A percentile compares a stretch with the other conserved stretches of the same genome.
Conservation (phyloP, 139 green algal genomes). For the Tetradesmus lagerheimii region DNA sequence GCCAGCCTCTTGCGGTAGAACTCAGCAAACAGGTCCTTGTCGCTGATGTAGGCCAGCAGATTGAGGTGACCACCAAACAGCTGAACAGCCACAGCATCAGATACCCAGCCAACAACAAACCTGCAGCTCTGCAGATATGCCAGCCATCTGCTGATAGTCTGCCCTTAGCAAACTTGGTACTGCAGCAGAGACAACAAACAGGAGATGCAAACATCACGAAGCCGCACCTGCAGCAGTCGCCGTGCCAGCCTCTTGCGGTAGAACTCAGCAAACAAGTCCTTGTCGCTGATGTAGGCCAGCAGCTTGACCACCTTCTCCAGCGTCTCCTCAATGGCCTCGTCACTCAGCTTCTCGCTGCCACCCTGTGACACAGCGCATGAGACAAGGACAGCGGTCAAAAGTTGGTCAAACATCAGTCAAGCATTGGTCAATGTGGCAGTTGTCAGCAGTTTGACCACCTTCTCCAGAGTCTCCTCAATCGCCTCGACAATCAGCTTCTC, state of each 20-base stretch:
- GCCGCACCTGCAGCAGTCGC: conserved; percentile 70
- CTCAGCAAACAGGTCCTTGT: conserved; percentile 87
- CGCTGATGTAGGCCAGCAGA: conserved; percentile 96
- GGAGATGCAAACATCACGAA: conserved; percentile 10
- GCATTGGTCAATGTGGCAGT: too few species aligned
- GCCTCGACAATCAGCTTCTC: conserved; percentile 97
- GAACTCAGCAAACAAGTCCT: conserved; percentile 92
- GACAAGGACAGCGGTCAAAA: too few species aligned
- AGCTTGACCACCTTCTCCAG: conserved; percentile 99
- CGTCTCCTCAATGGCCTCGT: conserved; percentile 94
- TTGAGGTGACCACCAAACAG: conserved; percentile 58
- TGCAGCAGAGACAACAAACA: too few species aligned
- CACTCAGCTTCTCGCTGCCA: conserved; percentile 91
- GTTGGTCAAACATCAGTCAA: too few species aligned
- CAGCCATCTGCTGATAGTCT: too few species aligned
- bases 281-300: conserved; percentile 95
- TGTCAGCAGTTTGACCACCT: conserved; percentile 95
- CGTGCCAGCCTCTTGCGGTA: conserved; percentile 96
- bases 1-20: conserved; percentile 98
- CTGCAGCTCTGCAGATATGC: too few species aligned
- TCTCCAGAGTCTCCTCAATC: conserved; percentile 95
- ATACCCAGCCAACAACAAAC: too few species aligned
- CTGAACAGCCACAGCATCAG: too few species aligned
- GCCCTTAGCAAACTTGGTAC: too few species aligned
- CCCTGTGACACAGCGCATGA: conserved; percentile 25